Base-by-base conservation (phyloP, 352 stramenopile genomes). In the Phytopythium boreale region DNA sequence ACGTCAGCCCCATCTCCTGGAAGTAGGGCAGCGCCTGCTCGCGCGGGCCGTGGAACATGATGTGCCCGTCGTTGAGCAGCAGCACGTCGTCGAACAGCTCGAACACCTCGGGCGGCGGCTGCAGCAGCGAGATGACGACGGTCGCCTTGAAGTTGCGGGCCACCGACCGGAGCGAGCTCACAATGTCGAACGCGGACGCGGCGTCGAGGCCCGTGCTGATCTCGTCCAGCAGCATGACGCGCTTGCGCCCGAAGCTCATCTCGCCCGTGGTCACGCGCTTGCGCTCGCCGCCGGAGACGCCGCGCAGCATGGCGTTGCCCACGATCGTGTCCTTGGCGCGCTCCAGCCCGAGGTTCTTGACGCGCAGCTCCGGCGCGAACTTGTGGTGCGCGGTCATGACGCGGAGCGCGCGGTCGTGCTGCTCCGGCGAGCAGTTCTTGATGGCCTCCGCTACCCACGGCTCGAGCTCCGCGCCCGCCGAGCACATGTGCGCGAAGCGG, bases 31-130 rank as follows among this genome's bases (percentile, higher is more conserved):
- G 43, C 6, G 71, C 77, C 41, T 74, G 36, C 11, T 68, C 64
- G 0, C 75, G 68, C 0, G 67, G 67, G 5, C 77, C 79, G 56
- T 72, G 76, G 64, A 90, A 98, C 61, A 98, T 89, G 41, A 98
- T 79, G 47, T 80, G 67, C n/a, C 95, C 93, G 53, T 95, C 77
- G 68, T 93, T 90, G 27, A 98, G 64, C 29, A 98, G 63, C 34
- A 98, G 81, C 4, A 98, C 72, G 51, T 98, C 88, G 72, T 98
- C 96, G 66, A 98, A 98, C 20, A 98, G 74, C 19, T 85, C 84
- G 51, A 96, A 97, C 17, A 97, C 93, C 68, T 98, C 95, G 3
- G 95, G 95, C 22, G 95, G 79, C n/a, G 95, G 95, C 72, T 98
- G 80, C 27, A 97, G 68, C 20, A 98, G 68, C 9, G 88, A 90